These are phyloP conservation scores for Diaporthe ampelina DNA, from an alignment of 2,329 filamentous ascomycete species.

Conservation along the genomic window DNA sequence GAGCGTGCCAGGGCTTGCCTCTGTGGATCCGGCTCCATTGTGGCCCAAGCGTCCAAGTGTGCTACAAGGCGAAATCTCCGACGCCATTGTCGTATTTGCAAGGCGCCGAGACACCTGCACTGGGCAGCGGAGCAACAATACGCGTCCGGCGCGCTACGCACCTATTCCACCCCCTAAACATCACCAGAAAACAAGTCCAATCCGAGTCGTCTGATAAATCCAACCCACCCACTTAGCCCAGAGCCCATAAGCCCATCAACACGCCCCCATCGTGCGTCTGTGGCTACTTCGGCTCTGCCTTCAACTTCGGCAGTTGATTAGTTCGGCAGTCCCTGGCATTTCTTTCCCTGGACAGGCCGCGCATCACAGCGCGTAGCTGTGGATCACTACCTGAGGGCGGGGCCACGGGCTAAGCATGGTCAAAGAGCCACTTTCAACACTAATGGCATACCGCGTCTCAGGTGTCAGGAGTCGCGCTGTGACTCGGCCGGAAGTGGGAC, in stretches of 20 bases:
- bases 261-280: constrained; percentile 9
- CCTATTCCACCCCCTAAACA: neutral
- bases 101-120: constrained; percentile 24
- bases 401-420: neutral
- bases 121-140: constrained; percentile 13
- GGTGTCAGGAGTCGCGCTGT: neutral
- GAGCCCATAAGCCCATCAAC: neutral
- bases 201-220: constrained; percentile 6
- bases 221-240: constrained; percentile 9
- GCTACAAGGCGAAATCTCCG: constrained; percentile 20
- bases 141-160: constrained; percentile 29
- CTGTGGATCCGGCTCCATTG: constrained; percentile 9
- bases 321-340: constrained; percentile 6
- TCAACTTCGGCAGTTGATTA: constrained; percentile 28
- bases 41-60: constrained; percentile 17
- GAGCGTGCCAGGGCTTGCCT: neutral
- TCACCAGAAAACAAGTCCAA: constrained; percentile 16
- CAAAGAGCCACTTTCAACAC: constrained; percentile 22
- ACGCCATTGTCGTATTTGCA: constrained; percentile 19
- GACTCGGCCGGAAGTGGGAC: neutral
- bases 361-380: constrained; percentile 21
- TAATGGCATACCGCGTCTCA: constrained; percentile 6
- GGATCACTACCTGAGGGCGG: constrained; percentile 7
- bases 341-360: constrained; percentile 12
- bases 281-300: constrained; percentile 19